Evolutionary conservation across 345 rosid species (phyloP), one percentile per base, ranked within the genome.

Genomic region (Euphorbia lathyris): DNA sequence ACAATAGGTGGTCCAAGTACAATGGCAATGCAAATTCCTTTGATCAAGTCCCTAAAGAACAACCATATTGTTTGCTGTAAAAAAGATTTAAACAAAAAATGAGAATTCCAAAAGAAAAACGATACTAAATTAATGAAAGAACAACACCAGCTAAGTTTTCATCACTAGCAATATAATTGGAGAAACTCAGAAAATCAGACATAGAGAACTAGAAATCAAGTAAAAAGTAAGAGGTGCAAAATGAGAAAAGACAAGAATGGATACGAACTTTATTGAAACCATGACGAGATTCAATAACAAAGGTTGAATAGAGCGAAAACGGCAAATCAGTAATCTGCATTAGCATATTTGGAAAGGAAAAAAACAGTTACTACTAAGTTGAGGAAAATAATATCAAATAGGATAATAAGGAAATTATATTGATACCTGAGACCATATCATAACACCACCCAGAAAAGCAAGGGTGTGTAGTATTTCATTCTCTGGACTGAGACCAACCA

Each of bases 31-130:
- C 80, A 34, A 75, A 83, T 87, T 75, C 96, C 92, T 72, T 96
- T 96, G 70, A 96, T 27, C 77, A 92, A 77, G 77, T 96, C 99
- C 83, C 96, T 87, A 72, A 90, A 77, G 88, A 85, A 96, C 73
- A 92, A 75, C 98, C 97, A 89, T 83, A 88, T 64, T 48, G 99
- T 96, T 96, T 92, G 99, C 99, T 96, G 91, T 34, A 83, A 75
- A 83, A 69, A 61, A 73, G 32, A 75, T 22, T 26, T 27, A 30
- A 48, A n/a, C n/a, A 60, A 60, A 67, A 52, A 69, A 58, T 65
- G 10, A 74, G 58, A 52, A 75, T 40, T 32, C 72, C 13, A 6
- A 9, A 53, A 58, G 26, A 65, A 61, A 69, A 30, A 60, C 17
- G 32, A 70, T 22, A 58, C 9, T 23, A 45, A 14, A 20, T 14